These are phyloP conservation scores for Astrephomene gubernaculifera DNA, from an alignment of 139 green algal genomes.

Conservation along the genomic window DNA sequence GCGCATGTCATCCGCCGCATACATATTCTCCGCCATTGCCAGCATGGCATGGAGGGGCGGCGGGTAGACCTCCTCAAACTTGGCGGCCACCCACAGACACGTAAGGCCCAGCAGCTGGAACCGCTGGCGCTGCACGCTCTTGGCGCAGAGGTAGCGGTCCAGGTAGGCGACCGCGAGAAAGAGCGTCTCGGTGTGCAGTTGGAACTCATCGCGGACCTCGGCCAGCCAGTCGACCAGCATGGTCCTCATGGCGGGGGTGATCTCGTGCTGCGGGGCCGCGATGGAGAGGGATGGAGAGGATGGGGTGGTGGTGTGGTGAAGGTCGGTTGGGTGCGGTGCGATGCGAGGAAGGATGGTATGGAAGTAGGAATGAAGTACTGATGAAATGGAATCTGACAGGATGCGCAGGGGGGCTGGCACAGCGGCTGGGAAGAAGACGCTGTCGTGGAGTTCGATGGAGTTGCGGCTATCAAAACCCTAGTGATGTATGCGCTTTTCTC, in stretches of 20 bases:
- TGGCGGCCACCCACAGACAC: slow-evolving; percentile 92
- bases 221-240: slow-evolving; percentile 49
- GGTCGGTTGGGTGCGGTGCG: not conserved
- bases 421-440: not conserved
- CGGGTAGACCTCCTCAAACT: slow-evolving; percentile 96
- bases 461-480: too few species aligned
- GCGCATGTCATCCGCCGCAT: slow-evolving; percentile 76
- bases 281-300: not conserved
- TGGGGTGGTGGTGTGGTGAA: not conserved
- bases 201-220: slow-evolving; percentile 83
- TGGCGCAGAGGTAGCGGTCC: slow-evolving; percentile 85
- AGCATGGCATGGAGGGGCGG: slow-evolving; percentile 84
- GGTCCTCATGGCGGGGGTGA: slow-evolving; percentile 19
- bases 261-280: not conserved
- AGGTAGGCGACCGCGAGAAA: slow-evolving; percentile 87
- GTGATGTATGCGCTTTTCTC: too few species aligned
- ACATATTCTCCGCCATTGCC: slow-evolving; percentile 94
- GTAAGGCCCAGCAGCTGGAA: slow-evolving; percentile 84
- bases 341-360: too few species aligned
- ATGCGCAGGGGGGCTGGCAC: not conserved
- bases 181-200: slow-evolving; percentile 86
- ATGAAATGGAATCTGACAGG: not conserved
- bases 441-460: too few species aligned
- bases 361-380: not conserved
- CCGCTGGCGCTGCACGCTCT: slow-evolving; percentile 80